Evolutionary conservation across 2,329 filamentous ascomycete species (phyloP), one percentile per base, ranked within the genome.

Genomic region (Colletotrichum trifolii): DNA sequence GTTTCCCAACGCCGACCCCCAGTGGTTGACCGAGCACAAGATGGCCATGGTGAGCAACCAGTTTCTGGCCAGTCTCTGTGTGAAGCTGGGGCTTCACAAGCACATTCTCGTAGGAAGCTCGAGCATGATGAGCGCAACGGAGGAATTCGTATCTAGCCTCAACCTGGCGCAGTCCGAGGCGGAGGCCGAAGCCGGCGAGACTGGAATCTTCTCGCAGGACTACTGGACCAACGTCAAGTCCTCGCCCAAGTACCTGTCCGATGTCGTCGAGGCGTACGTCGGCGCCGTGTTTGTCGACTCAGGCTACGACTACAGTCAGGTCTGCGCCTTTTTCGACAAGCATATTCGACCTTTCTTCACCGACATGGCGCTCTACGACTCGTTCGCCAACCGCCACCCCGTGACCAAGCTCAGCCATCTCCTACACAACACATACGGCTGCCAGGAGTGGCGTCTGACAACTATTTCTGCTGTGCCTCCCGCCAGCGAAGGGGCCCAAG

Each of bases 41-140:
- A 97, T 96, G 89, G 93, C 94, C n/a, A 97, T 99, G 92, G 94
- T 96, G 0, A 96, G 93, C 57, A 99, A 99, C 79, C 94, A 94
- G 66, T 99, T 98, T 73, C 84, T 97, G 1, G 93, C 92, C 1
- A 92, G 89, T 15, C 82, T 98, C 3, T 91, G 91, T 64, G 92
- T 96, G 3, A 85, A 87, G 52, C 85, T 98, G 0, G 90, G 87
- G 1, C 90, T 98, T 60, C 89, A 97, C 73, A 86, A 82, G 53
- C 89, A 95, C 73, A 79, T 98, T 13, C 85, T 88, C 0, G 78
- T 83, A 6, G 82, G 91, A 8, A 81, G 79, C 3, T 70, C 77
- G 0, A 70, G 71, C 0, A 71, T 86, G 39, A 76, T 83, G 39
- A 77, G 75, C 15, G 79, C 83, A 48, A 82, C 89, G 17, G 69